Evolutionary conservation across 179 eudicot species (phyloP), one percentile per base, ranked within the genome.

Genomic region (Nepenthes alata): DNA sequence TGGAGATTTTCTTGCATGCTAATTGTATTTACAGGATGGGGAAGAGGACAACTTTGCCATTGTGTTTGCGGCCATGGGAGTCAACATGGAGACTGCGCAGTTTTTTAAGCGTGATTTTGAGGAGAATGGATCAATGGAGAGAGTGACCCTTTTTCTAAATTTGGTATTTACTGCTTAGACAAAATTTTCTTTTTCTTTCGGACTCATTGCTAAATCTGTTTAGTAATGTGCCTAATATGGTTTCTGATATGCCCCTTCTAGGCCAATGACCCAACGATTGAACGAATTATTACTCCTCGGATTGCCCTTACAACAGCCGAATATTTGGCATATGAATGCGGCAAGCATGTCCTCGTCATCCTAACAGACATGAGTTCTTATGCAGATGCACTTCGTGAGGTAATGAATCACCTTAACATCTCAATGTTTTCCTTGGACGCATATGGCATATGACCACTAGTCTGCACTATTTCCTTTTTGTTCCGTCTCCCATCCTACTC

Each of bases 301-400:
- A 94, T 94, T 82, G 99, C 99, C 60, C 79, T 94, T 63, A 94
- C 99, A 4, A 94, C 99, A 67, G 99, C 99, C 2, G 99, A 94
- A 71, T 94, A 94, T 72, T 58, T 90, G 62, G 99, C 97, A 13
- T 94, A 94, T 81, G 99, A 94, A 85, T 94, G 99, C 58, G 99
- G 99, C 61, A 94, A 94, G 81, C 99, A 94, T 61, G 99, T 94
- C 63, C 97, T 94, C 62, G 99, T 94, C 74, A 94, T 94, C 54
- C 63, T 94, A 63, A 90, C 99, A 63, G 99, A 94, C 68, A 94
- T 94, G 99, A 94, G 99, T 63, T 94, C 99, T 58, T 94, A 94
- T 74, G 99, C 99, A 25, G 99, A 94, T 81, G 99, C 99, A 61
- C 97, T 90, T 74, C 99, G 99, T 81, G 99, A 94, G 97, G 99